Conservation (phyloP, 306 rosid species). For the Carpinus viminea region DNA sequence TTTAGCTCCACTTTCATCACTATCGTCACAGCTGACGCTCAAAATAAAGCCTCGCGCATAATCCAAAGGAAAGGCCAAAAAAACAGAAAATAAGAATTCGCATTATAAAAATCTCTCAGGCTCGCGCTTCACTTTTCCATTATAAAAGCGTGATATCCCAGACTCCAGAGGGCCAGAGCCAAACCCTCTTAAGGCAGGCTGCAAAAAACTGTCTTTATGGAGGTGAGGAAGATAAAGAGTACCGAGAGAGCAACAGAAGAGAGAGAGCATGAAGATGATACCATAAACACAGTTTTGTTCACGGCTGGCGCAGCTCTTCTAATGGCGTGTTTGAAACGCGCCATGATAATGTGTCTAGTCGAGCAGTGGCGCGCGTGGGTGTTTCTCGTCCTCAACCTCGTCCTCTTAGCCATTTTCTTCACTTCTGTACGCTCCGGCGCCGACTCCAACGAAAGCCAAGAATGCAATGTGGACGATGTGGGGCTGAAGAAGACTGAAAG, state of each 20-base stretch:
- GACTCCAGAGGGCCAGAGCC: background rate
- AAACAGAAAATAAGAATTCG: background rate
- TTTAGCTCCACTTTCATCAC: conserved; percentile 42
- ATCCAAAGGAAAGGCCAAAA: conserved; percentile 27
- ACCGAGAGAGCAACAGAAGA: conserved; percentile 47
- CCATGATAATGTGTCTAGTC: conserved; percentile 44
- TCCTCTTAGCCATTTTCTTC: conserved; percentile 74
- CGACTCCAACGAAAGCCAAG: conserved; percentile 2
- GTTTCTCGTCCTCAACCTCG: conserved; percentile 67
- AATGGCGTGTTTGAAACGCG: conserved; percentile 67
- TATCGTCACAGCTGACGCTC: conserved; percentile 52
- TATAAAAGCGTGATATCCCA: background rate
- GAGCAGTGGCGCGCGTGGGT: conserved; percentile 92
- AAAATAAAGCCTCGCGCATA: conserved; percentile 29
- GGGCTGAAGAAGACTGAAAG: conserved; percentile 33
- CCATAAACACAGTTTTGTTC: conserved; percentile 44
- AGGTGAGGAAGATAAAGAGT: conserved; percentile 40
- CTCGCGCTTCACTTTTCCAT: background rate
- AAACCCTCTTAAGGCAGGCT: background rate
- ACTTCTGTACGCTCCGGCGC: conserved; percentile 56
- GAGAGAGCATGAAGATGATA: conserved; percentile 50
- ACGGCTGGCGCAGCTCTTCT: conserved; percentile 65
- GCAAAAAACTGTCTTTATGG: conserved; percentile 40
- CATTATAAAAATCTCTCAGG: background rate
- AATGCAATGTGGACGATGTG: conserved; percentile 16